Evolutionary conservation across 2,329 filamentous ascomycete genomes (phyloP), one percentile per base, ranked within the genome.

Genomic region (Lachnellula arida): DNA sequence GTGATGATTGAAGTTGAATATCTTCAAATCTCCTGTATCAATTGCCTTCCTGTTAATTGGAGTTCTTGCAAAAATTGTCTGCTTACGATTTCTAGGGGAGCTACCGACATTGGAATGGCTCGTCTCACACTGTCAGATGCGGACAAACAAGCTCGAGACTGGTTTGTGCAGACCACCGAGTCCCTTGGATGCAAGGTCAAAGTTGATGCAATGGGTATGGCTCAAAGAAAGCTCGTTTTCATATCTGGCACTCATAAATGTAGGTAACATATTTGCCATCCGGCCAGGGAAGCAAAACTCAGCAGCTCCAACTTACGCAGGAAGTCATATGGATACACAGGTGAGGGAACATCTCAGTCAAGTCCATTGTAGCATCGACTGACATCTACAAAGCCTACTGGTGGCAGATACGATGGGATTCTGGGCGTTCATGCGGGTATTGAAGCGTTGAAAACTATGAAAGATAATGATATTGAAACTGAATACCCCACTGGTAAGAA

Each of bases 381-480:
- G 22, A 47, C 28, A 34, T 47, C 80, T 6, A 32, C 4, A 32
- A 28, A 86, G 64, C 82, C 82, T 1, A 73, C 72, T 0, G 87
- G 86, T 1, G 87, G 86, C 0, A 73, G 87, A 25, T 91, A 91
- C 58, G 88, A 91, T 66, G 89, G 89, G 0, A 90, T 93, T 34
- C 71, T 94, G 0, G 89, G 89, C 7, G 80, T 94, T 5, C 77
- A 82, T 23, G 83, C 88, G 1, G 89, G 85, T 0, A 75, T 94
- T 0, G 89, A 94, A 71, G 85, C 88, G 69, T 73, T 94, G 14
- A 81, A 78, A 57, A 79, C 84, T 0, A 74, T 95, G 46, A 77
- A 85, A 5, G 88, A 92, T 17, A 80, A 85, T 58, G 75, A 80
- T 22, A 75, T 87, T 2, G 79, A 87, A 66, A 92, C 89, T 0